A percentile compares a stretch with the other conserved stretches of the same genome.
Conservation (phyloP, 495 filamentous ascomycete species). For the Neurospora tetraspora region DNA sequence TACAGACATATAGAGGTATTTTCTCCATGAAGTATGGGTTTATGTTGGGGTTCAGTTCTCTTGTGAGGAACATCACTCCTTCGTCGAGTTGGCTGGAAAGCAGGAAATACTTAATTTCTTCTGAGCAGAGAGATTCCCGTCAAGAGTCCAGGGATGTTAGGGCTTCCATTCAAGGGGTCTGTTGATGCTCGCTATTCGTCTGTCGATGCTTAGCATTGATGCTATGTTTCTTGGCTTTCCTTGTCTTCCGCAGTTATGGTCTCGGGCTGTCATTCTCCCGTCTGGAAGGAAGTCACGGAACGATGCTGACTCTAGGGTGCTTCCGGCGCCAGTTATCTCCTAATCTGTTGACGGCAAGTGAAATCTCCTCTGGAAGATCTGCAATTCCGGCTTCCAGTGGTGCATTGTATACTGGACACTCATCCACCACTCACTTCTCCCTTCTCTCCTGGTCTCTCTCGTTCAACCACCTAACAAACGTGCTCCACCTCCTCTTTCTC, state of each 20-base stretch:
- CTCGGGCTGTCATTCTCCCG: not conserved
- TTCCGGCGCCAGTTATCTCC: not conserved
- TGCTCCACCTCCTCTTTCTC: conserved; percentile 9
- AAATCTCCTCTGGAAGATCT: not conserved
- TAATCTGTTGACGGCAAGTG: not conserved
- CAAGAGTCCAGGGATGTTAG: not conserved
- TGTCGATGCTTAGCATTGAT: too few species aligned
- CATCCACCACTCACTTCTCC: not conserved
- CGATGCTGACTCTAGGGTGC: not conserved
- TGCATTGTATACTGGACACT: not conserved
- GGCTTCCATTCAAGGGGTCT: not conserved
- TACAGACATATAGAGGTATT: too few species aligned
- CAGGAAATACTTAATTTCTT: not conserved
- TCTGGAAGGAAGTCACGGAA: not conserved
- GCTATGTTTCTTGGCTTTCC: not conserved
- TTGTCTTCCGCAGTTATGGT: not conserved
- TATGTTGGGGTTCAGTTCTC: too few species aligned
- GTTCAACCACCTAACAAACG: conserved; percentile 6
- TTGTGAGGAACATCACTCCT: not conserved
- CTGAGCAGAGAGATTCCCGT: not conserved
- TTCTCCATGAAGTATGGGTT: too few species aligned
- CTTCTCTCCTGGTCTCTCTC: fast-evolving
- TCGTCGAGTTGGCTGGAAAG: not conserved
- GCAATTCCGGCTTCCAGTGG: not conserved
- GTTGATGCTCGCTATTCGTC: not conserved